Percentiles rank a stretch among this genome's conserved stretches.
Conservation (phyloP, 306 rosid species). For the Sophora flavescens region DNA sequence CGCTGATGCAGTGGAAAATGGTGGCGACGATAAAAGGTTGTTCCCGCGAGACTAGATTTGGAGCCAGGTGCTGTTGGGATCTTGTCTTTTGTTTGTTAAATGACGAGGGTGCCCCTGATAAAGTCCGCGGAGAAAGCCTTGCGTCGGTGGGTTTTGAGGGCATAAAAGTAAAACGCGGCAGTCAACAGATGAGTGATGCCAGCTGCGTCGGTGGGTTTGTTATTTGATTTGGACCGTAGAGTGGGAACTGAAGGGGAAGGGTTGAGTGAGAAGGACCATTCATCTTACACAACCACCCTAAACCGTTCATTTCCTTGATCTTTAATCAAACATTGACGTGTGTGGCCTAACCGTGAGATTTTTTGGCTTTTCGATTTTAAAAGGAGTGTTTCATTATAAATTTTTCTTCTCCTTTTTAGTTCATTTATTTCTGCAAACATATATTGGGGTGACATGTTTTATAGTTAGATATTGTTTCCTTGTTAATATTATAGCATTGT, state of each 20-base stretch:
- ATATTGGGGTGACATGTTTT: background rate
- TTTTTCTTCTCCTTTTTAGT: background rate
- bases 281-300: constrained; percentile 44
- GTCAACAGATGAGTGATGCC: constrained; percentile 43
- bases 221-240: constrained; percentile 35
- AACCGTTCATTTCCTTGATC: constrained; percentile 33
- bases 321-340: constrained; percentile 33
- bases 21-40: background rate
- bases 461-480: background rate
- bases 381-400: background rate
- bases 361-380: background rate
- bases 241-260: background rate
- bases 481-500: background rate
- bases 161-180: constrained; percentile 6
- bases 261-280: constrained; percentile 54
- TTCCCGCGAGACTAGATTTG: constrained; percentile 40
- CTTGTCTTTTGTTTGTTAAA: background rate
- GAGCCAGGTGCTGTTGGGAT: background rate
- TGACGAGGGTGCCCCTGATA: constrained; percentile 39
- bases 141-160: constrained; percentile 45
- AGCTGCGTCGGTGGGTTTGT: constrained; percentile 49
- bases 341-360: background rate
- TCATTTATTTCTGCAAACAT: background rate
- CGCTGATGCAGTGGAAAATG: constrained; percentile 11
- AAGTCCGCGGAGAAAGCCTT: background rate